Evolutionary conservation across 345 rosid genomes (phyloP).

Genomic region (Carallia pectinifolia): DNA sequence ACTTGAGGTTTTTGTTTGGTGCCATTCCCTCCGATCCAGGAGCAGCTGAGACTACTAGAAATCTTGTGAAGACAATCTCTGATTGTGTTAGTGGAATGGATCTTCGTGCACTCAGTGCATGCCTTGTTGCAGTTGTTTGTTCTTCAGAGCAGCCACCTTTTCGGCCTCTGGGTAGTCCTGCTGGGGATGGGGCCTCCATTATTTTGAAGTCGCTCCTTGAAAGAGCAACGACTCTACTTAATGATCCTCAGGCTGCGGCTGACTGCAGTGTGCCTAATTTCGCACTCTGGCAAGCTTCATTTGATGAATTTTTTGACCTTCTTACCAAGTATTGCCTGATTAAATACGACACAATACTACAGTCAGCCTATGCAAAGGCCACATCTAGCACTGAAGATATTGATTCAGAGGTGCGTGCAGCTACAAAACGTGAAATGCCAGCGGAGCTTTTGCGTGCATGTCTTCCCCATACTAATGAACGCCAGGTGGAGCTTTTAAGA

Average conservation of each 20-base stretch:
- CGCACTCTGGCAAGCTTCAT: constrained; percentile 92
- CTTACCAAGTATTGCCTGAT: constrained; percentile 88
- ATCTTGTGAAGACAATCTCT: constrained; percentile 65
- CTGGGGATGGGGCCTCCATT: constrained; percentile 85
- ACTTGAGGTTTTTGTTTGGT: constrained; percentile 85
- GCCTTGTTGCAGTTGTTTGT: constrained; percentile 97
- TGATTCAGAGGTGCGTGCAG: constrained; percentile 44
- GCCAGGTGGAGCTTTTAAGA: constrained; percentile 66
- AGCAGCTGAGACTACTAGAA: constrained; percentile 61
- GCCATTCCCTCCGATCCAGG: constrained; percentile 57
- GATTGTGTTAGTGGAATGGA: constrained; percentile 76
- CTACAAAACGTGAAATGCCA: constrained; percentile 91
- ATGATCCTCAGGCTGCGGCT: constrained; percentile 39
- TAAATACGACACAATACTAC: constrained; percentile 77
- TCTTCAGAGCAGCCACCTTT: constrained; percentile 98
- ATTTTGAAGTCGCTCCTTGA: constrained; percentile 79
- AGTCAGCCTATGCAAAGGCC: constrained; percentile 48
- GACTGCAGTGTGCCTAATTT: constrained; percentile 50
- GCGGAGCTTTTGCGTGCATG: constrained; percentile 91
- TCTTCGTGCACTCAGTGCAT: constrained; percentile 79
- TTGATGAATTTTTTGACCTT: constrained; percentile 78
- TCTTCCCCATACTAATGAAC: constrained; percentile 83
- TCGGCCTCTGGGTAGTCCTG: constrained; percentile 82
- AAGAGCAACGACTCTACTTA: constrained; percentile 70
- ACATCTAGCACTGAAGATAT: constrained; percentile 45